Evolutionary conservation across 129 eudicot species (phyloP), one percentile per base, ranked within the genome.

Genomic region (Dittrichia graveolens): DNA sequence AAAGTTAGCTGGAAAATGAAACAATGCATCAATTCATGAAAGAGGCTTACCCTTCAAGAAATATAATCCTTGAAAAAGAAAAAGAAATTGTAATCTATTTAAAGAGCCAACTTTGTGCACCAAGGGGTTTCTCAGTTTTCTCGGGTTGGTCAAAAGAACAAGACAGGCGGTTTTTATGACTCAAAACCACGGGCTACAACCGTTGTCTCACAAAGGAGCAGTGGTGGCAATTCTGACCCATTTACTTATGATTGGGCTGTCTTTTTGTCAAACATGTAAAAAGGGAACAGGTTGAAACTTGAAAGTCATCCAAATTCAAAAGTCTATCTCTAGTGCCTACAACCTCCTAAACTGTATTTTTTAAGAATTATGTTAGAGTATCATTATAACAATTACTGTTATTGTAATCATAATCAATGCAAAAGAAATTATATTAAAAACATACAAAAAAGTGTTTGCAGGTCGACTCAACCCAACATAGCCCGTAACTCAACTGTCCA

Each of bases 1-100:
- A 94, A 94, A 72, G 99, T 94, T 52, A 94, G 85, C 97, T 94
- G 96, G 59, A 85, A 84, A 69, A 9, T 11, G 34, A 43, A 83
- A 76, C 2, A 55, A 72, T 45, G 42, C 49, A 49, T 65, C 61
- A 45, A 75, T 16, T 14, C 62, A 56, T 24, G 14, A 57, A 42
- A 66, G 34, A 69, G 49, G 11, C 34, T 57, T 37, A 65, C 8
- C 8, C 12, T 34, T n/a, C 38, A 14, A 39, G 40, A 57, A 40
- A 58, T 43, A 40, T n/a, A n/a, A 74, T 52, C 38, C 24, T 19
- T 18, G 2, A 35, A 56, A 31, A 34, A 43, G 7, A 49, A 50
- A 37, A 35, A 14, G 1, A 48, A 7, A 72, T 4, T 67, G 8
- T 40, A 16, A 58, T 57, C 7, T 56, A 8, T 43, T 7, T n/a